Conservation (phyloP, 2,329 filamentous ascomycete genomes). For the Arthrobotrys conoides region DNA sequence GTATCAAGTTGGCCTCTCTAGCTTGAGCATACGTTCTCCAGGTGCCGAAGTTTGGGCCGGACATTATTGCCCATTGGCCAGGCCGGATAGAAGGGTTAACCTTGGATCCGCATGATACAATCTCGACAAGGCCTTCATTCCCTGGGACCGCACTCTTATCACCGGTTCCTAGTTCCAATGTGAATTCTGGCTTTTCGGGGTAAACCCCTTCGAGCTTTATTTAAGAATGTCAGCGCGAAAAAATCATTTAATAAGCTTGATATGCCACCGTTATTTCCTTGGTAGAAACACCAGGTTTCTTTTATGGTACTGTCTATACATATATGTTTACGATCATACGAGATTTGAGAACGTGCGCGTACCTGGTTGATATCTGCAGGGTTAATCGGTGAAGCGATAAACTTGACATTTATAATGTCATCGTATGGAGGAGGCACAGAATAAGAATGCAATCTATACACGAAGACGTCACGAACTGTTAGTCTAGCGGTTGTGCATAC, state of each 20-base stretch:
- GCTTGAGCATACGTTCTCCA: slow-evolving; percentile 92
- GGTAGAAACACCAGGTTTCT: not conserved
- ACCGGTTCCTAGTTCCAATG: slow-evolving; percentile 80
- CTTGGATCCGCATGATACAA: slow-evolving; percentile 75
- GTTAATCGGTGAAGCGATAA: slow-evolving; percentile 93
- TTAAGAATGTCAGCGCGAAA: not conserved
- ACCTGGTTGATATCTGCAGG: slow-evolving; percentile 94
- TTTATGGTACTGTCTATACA: no score
- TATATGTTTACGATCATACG: not conserved
- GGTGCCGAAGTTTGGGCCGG: slow-evolving; percentile 85
- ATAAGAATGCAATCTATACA: slow-evolving; percentile 76
- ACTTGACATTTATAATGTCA: slow-evolving; percentile 80
- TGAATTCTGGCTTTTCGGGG: slow-evolving; percentile 85
- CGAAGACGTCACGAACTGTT: not conserved
- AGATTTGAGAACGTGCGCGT: slow-evolving; percentile 29
- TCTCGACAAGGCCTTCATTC: slow-evolving; percentile 94
- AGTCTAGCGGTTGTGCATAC: not conserved
- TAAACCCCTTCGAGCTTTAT: slow-evolving; percentile 88
- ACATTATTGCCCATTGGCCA: slow-evolving; percentile 96
- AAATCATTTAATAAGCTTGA: not conserved
- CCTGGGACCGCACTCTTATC: slow-evolving; percentile 83
- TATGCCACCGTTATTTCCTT: not conserved
- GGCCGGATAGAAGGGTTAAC: slow-evolving; percentile 69
- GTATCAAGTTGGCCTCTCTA: slow-evolving; percentile 74
- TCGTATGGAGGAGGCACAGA: slow-evolving; percentile 83